Evolutionary conservation across 2,329 filamentous ascomycete genomes (phyloP), one percentile per base, ranked within the genome.

Genomic region (Arthrobotrys sphaeroides): DNA sequence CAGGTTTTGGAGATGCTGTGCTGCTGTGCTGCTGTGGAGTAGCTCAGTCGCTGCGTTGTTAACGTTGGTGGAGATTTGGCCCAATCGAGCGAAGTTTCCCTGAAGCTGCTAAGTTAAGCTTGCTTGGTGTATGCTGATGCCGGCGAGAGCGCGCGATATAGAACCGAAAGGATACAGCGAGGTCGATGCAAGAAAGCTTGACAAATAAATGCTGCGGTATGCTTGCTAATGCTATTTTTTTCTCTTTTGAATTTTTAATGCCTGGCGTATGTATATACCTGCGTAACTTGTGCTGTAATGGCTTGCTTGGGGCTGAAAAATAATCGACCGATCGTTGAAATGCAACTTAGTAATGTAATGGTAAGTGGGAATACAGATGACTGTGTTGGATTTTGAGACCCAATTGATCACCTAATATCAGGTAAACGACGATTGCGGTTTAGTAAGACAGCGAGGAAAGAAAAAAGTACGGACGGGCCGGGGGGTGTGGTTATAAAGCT

Each of bases 361-460:
- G 28, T 36, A 49, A 59, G 60, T 67, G 36, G 20, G 36, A 9
- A 55, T 73, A 53, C 61, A 45, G 31, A 53, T 62, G 51, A 61
- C 61, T 47, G 53, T 53, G 69, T 73, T 73, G 69, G 38, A 73
- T 73, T 73, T 70, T 69, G 38, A 31, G 31, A 33, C 38, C 28
- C 43, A 26, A 31, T n/a, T 31, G 51, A 65, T 73, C 42, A 70
- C 60, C 60, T 59, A 61, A 61, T 45, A 66, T 38, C 42, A 51
- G 24, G 61, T 47, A 42, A 57, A 61, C 43, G 36, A 18, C 36
- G 36, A 28, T 36, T 13, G 47, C 24, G 16, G 47, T 73, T 60
- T 66, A 73, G 61, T 73, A 73, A 73, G 69, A 73, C 69, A 51
- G 28, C 2, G n/a, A 65, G 31, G 43, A 49, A 53, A 33, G 13